These are phyloP conservation scores for Penicillium sp. DNA, from an alignment of 2,329 filamentous ascomycete genomes.

Conservation along the genomic window DNA sequence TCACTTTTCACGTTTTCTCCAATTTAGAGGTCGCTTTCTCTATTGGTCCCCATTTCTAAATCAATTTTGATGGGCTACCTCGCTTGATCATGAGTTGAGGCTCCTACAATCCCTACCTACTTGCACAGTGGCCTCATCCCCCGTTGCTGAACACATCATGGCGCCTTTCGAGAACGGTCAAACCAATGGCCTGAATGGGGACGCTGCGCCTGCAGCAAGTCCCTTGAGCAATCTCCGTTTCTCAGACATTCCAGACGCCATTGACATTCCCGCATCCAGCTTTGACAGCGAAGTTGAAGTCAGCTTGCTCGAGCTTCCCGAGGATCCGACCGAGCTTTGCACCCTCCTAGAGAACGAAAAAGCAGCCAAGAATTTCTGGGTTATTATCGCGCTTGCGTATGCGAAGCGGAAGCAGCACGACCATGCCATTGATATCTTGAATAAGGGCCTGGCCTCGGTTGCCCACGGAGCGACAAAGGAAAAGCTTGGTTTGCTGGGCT, in stretches of 20 bases:
- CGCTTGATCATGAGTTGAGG: conserved; percentile 32
- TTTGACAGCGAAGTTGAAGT: conserved; percentile 76
- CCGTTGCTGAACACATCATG: conserved; percentile 42
- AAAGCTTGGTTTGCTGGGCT: conserved; percentile 77
- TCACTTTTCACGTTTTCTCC: conserved; percentile 20
- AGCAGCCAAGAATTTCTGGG: conserved; percentile 90
- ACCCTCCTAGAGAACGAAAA: conserved; percentile 92
- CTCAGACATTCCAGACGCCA: conserved; percentile 59
- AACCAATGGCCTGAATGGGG: conserved; percentile 52
- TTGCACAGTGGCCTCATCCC: conserved; percentile 15
- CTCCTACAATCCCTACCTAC: conserved; percentile 13
- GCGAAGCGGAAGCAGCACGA: conserved; percentile 94
- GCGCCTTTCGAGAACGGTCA: conserved; percentile 50
- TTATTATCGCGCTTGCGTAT: conserved; percentile 94
- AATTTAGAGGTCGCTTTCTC: conserved; percentile 9
- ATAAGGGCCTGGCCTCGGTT: conserved; percentile 70
- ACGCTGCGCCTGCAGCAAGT: conserved; percentile 30
- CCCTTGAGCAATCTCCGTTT: conserved; percentile 49
- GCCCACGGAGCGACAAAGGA: conserved; percentile 69
- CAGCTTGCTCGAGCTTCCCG: conserved; percentile 81
- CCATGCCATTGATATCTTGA: conserved; percentile 67
- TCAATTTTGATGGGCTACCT: conserved; percentile 14
- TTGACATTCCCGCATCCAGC: conserved; percentile 62
- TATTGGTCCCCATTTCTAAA: conserved; percentile 7
- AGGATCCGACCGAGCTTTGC: conserved; percentile 92